These are phyloP conservation scores for Pseudonitzschia delicatissima DNA, from an alignment of 108 stramenopile genomes.

Conservation along the genomic window DNA sequence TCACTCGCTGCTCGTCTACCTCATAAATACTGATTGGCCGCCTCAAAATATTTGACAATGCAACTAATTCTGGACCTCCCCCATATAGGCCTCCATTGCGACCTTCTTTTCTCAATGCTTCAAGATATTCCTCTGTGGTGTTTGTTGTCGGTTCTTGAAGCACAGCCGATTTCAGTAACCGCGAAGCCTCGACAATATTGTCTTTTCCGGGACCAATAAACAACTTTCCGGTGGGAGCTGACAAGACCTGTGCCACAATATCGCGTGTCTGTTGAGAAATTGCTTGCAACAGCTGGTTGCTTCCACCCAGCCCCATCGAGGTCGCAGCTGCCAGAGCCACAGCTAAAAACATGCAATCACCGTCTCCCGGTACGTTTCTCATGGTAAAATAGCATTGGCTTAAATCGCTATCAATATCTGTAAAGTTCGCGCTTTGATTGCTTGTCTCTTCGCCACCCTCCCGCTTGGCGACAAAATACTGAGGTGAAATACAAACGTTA, in stretches of 20 bases:
- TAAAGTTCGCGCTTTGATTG: background rate
- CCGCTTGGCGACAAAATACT: slow-evolving; percentile 19
- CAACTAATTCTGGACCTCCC: slow-evolving; percentile 76
- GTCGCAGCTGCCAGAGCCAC: slow-evolving; percentile 57
- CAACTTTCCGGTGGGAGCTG: slow-evolving; percentile 44
- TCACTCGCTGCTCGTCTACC: slow-evolving; percentile 21
- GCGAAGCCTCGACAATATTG: slow-evolving; percentile 42
- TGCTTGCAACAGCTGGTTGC: slow-evolving; percentile 38
- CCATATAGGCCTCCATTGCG: slow-evolving; percentile 63
- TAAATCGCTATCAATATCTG: background rate
- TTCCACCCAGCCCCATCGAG: slow-evolving; percentile 52
- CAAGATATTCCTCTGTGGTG: slow-evolving; percentile 48
- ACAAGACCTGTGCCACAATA: slow-evolving; percentile 62
- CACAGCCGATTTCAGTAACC: slow-evolving; percentile 51
- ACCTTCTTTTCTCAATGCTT: slow-evolving; percentile 43
- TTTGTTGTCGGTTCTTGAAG: slow-evolving; percentile 38
- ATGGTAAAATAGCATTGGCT: slow-evolving; percentile 35
- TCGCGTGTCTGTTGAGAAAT: slow-evolving; percentile 42
- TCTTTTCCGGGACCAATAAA: slow-evolving; percentile 25
- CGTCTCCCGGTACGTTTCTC: slow-evolving; percentile 72
- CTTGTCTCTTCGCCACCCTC: background rate
- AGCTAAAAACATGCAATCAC: slow-evolving; percentile 77
- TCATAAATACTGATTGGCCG: slow-evolving; percentile 83
- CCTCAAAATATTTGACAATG: slow-evolving; percentile 64
- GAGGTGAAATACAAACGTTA: slow-evolving; percentile 29